A percentile compares a stretch with the other conserved stretches of the same genome.
Evolutionary conservation across 345 rosid genomes (phyloP).

Genomic region (Eucalyptus cloeziana): DNA sequence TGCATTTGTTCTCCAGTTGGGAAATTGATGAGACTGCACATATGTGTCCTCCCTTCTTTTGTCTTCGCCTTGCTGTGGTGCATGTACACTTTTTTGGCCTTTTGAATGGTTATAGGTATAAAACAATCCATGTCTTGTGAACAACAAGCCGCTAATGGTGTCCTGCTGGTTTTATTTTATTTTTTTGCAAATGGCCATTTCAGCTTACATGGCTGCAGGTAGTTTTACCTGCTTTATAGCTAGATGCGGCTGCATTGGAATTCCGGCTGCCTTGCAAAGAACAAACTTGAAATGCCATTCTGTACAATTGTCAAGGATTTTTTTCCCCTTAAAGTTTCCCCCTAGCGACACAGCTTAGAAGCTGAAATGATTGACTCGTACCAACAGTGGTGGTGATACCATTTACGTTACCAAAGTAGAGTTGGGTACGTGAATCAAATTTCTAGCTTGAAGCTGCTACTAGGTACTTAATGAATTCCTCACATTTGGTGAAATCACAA

Average conservation of each 20-base stretch:
- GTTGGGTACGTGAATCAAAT: not conserved
- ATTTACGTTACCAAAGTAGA: not conserved
- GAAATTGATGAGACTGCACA: not conserved
- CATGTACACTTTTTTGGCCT: not conserved
- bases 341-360: not conserved
- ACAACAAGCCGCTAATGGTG: not conserved
- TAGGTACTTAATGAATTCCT: not conserved
- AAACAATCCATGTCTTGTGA: not conserved
- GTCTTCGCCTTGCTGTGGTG: not conserved
- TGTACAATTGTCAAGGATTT: not conserved
- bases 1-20: not conserved
- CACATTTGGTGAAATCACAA: not conserved
- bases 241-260: not conserved
- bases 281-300: not conserved
- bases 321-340: not conserved
- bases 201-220: not conserved
- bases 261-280: not conserved
- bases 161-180: not conserved
- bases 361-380: not conserved
- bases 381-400: not conserved
- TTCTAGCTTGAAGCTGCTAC: not conserved
- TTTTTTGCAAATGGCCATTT: not conserved
- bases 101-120: not conserved
- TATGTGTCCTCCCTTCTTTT: not conserved
- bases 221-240: not conserved